Percentiles rank a stretch among this genome's conserved stretches.
Conservation (phyloP, 2,329 filamentous ascomycete genomes). For the Colletotrichum lindemuthianum region DNA sequence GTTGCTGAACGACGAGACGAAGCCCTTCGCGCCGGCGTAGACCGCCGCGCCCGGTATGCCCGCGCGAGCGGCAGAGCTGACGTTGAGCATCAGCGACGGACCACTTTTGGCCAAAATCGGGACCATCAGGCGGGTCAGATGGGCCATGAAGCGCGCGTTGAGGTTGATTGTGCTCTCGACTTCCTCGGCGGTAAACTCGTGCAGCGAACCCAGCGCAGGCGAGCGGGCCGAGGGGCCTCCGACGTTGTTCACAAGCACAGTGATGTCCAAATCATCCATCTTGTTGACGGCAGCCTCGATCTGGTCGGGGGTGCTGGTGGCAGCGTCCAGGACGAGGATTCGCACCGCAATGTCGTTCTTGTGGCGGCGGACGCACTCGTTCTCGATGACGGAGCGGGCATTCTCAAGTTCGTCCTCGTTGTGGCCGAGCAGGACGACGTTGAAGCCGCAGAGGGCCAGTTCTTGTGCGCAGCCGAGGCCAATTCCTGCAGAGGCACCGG, state of each 20-base stretch:
- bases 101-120: constrained; percentile 37
- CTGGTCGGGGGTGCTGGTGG: constrained; percentile 38
- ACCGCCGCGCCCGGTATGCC: constrained; percentile 44
- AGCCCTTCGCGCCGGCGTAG: constrained; percentile 46
- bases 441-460: constrained; percentile 46
- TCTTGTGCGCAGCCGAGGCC: constrained; percentile 46
- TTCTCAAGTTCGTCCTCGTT: constrained; percentile 42
- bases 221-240: constrained; percentile 40
- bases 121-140: constrained; percentile 41
- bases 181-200: constrained; percentile 41
- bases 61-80: constrained; percentile 41
- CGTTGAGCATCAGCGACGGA: constrained; percentile 43
- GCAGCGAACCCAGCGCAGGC: no score
- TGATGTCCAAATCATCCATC: constrained; percentile 38
- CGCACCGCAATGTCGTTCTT: constrained; percentile 40
- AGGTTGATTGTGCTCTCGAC: constrained; percentile 44
- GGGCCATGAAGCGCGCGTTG: constrained; percentile 49
- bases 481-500: constrained; percentile 48
- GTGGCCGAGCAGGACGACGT: constrained; percentile 46
- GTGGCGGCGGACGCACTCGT: constrained; percentile 7
- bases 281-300: constrained; percentile 31
- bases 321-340: constrained; percentile 44
- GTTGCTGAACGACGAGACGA: constrained; percentile 42
- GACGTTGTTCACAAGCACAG: constrained; percentile 48
- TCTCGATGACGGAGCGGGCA: constrained; percentile 34